Percentiles rank a stretch among this genome's conserved stretches.
Evolutionary conservation across 306 rosid species (phyloP).

Genomic region (Pueraria montana): DNA sequence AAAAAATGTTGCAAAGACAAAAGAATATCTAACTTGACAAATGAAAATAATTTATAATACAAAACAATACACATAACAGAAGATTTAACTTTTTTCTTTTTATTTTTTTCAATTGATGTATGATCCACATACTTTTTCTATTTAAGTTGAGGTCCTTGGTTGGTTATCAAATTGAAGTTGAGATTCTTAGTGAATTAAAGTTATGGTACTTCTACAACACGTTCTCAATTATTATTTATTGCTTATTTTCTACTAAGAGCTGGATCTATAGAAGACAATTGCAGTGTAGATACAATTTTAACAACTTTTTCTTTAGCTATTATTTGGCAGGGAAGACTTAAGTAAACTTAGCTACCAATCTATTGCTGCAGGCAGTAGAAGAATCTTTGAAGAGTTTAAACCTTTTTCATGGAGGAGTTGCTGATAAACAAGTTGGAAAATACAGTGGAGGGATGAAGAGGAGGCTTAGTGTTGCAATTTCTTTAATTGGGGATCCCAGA

Average conservation of each 20-base stretch:
- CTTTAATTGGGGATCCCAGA: constrained; percentile 85
- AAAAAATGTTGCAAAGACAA: neutral
- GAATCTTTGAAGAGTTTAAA: constrained; percentile 81
- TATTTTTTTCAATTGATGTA: neutral
- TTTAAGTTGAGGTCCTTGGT: neutral
- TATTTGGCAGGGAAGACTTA: constrained; percentile 8
- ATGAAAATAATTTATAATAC: constrained; percentile 1
- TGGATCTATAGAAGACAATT: neutral
- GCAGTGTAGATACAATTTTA: neutral
- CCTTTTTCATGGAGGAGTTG: constrained; percentile 82
- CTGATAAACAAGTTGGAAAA: constrained; percentile 76
- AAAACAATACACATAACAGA: neutral
- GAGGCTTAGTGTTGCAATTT: constrained; percentile 91
- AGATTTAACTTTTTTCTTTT: neutral
- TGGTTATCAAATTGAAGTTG: neutral
- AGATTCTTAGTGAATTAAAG: neutral
- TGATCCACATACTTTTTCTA: neutral
- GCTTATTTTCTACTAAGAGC: neutral
- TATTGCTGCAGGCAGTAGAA: constrained; percentile 79
- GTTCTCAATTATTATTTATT: neutral
- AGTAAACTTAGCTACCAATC: constrained; percentile 24
- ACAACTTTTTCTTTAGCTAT: constrained; percentile 31
- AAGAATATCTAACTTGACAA: neutral
- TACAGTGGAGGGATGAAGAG: constrained; percentile 97
- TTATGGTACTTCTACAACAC: neutral